Conservation (phyloP, 805 yeast species). For the Candida khao-thaluensis region DNA sequence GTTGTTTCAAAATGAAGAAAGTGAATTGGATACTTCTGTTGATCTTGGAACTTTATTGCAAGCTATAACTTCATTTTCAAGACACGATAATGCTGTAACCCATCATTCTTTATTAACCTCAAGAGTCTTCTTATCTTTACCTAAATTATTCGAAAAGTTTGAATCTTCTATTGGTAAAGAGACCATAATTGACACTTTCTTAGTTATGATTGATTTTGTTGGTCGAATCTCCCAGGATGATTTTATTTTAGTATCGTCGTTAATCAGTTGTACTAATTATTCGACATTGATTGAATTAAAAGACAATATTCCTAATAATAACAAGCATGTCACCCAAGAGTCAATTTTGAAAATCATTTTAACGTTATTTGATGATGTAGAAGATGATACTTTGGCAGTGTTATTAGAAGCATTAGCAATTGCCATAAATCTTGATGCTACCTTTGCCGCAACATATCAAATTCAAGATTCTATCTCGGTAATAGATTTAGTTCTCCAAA, state of each 20-base stretch:
- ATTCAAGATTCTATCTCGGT: conserved; percentile 27
- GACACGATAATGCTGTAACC: background rate
- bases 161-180: conserved; percentile 26
- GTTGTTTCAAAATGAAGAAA: conserved; percentile 42
- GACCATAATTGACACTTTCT: conserved; percentile 30
- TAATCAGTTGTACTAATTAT: conserved; percentile 57
- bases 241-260: conserved; percentile 28
- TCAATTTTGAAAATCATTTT: conserved; percentile 39
- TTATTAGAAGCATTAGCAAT: conserved; percentile 67
- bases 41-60: conserved; percentile 8
- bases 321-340: conserved; percentile 26
- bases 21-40: conserved; percentile 19
- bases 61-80: conserved; percentile 1
- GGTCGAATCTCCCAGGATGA: conserved; percentile 15
- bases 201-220: conserved; percentile 27
- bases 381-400: conserved; percentile 77
- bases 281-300: conserved; percentile 26
- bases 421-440: conserved; percentile 44
- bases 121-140: conserved; percentile 52
- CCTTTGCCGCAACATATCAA: conserved; percentile 21
- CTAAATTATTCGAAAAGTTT: conserved; percentile 57
- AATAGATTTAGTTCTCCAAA: conserved; percentile 55
- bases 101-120: conserved; percentile 40
- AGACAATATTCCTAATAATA: conserved; percentile 8
- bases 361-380: conserved; percentile 56